phyloP scores from a whole-genome alignment of 1,139 yeast genomes.

The Magnusiomyces paraingens region DNA sequence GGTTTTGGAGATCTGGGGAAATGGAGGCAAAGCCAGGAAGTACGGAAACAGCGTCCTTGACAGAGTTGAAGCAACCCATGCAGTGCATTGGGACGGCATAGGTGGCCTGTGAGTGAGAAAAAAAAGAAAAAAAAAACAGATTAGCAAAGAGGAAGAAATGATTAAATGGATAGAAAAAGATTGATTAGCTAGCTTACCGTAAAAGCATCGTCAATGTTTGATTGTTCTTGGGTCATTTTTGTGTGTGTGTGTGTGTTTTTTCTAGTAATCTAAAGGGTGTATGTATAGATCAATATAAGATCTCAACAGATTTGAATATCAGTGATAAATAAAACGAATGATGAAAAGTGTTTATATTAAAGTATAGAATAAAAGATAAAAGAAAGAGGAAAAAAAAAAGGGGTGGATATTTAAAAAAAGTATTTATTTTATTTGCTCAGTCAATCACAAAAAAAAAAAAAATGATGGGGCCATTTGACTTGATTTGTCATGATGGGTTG shows the following conservation, averaged over 20 bases:
- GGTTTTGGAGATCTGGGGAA: slow-evolving; percentile 43
- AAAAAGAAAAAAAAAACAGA: slow-evolving; percentile 1
- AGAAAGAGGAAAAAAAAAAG: too few species aligned
- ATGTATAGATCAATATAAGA: neutral
- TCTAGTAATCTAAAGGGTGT: too few species aligned
- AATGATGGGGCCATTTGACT: too few species aligned
- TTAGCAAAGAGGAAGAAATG: neutral
- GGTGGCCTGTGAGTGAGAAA: slow-evolving; percentile 24
- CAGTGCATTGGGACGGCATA: slow-evolving; percentile 80
- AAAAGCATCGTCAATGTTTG: slow-evolving; percentile 1
- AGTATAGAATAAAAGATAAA: too few species aligned
- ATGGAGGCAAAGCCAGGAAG: slow-evolving; percentile 41
- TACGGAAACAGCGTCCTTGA: slow-evolving; percentile 45
- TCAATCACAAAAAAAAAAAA: too few species aligned
- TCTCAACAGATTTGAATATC: too few species aligned
- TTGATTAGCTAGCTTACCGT: neutral
- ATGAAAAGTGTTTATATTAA: neutral
- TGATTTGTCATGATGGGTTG: too few species aligned
- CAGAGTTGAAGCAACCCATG: slow-evolving; percentile 57
- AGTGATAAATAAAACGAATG: too few species aligned
- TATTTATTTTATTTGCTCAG: too few species aligned
- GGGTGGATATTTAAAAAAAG: too few species aligned
- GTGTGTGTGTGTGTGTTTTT: neutral
- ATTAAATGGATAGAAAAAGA: too few species aligned
- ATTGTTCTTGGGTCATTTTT: slow-evolving; percentile 7